Evolutionary conservation across 2,329 filamentous ascomycete species (phyloP).

Genomic region (Fonsecaea nubica): DNA sequence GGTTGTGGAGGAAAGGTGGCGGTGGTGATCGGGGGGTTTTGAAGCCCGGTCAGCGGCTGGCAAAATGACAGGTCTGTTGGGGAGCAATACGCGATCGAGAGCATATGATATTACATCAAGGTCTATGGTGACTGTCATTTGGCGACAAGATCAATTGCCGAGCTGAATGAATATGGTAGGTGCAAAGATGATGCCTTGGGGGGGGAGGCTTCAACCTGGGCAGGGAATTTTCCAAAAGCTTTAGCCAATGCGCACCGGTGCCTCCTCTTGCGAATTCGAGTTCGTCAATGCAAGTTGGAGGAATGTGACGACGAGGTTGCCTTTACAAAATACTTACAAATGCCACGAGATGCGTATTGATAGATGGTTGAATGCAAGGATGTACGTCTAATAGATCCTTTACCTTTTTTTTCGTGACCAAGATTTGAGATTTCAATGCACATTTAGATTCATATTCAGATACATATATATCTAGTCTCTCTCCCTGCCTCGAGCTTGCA

Average conservation of each 20-base stretch:
- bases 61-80: slow-evolving; percentile 18
- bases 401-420: not conserved
- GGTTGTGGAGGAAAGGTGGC: slow-evolving; percentile 75
- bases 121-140: not conserved
- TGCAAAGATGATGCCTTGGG: not conserved
- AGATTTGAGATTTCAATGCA: not conserved
- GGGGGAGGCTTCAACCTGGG: not conserved
- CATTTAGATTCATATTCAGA: not conserved
- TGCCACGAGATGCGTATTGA: not conserved
- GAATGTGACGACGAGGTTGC: not conserved
- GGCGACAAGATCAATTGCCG: not conserved
- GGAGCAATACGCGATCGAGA: not conserved
- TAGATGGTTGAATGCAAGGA: not conserved
- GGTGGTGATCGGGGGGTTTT: slow-evolving; percentile 55
- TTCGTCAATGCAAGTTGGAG: not conserved
- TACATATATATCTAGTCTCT: not conserved
- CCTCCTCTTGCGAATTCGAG: not conserved
- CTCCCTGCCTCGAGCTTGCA: too few species aligned
- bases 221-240: not conserved
- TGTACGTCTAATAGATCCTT: not conserved
- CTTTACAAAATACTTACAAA: not conserved
- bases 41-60: slow-evolving; percentile 43
- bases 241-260: not conserved
- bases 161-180: not conserved
- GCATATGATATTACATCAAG: not conserved